These are phyloP conservation scores for Coemansia sp. DNA, from an alignment of 192 early-diverging fungal genomes.

Conservation along the genomic window DNA sequence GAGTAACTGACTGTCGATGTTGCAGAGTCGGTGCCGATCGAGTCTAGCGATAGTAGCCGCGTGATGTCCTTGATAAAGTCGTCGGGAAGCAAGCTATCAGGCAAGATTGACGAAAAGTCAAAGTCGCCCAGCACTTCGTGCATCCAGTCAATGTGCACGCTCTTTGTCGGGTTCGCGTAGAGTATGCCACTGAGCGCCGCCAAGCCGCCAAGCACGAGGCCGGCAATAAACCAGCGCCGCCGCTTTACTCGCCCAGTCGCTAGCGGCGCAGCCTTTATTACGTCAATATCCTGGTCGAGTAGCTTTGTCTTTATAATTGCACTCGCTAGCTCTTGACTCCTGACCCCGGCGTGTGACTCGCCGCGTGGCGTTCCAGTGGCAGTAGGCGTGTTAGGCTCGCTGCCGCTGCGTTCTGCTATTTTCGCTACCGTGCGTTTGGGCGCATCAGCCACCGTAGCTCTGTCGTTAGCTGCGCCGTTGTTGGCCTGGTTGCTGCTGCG, in stretches of 20 bases:
- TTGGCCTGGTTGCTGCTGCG: not conserved
- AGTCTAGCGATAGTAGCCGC: slow-evolving; percentile 47
- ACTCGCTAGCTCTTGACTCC: not conserved
- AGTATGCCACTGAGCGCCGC: slow-evolving; percentile 47
- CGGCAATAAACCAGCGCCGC: slow-evolving; percentile 56
- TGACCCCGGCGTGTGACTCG: not conserved
- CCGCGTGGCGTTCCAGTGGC: slow-evolving; percentile 24
- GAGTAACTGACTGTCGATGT: not conserved
- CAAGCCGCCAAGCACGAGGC: slow-evolving; percentile 59
- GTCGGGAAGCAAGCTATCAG: slow-evolving; percentile 64
- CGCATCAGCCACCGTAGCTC: not conserved
- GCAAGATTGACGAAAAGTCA: slow-evolving; percentile 64
- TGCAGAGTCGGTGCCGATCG: not conserved
- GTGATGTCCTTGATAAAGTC: slow-evolving; percentile 71
- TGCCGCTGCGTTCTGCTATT: not conserved
- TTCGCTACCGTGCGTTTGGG: not conserved
- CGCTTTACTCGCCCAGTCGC: slow-evolving; percentile 19
- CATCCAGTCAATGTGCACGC: slow-evolving; percentile 53
- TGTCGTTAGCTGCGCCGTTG: not conserved
- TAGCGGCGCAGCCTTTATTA: not conserved
- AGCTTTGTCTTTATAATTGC: not conserved
- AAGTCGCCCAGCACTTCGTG: slow-evolving; percentile 58
- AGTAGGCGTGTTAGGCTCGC: slow-evolving; percentile 21
- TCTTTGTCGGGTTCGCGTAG: slow-evolving; percentile 51
- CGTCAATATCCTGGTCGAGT: not conserved